phyloP scores from a whole-genome alignment of 2,329 filamentous ascomycete genomes.

The Hypocreales sp. region DNA sequence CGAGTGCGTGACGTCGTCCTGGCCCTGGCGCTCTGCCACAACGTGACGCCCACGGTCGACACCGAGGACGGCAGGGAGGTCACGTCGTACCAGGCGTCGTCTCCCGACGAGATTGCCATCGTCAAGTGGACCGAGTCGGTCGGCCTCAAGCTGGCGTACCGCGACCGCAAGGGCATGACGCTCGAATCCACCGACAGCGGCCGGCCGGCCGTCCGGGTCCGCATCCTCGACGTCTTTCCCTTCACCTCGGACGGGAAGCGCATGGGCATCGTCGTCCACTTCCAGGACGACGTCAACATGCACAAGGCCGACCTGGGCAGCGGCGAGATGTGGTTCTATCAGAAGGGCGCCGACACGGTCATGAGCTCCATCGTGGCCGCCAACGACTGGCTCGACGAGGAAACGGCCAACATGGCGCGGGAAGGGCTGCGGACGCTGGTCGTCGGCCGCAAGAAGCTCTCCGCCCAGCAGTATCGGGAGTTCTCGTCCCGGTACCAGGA shows the following conservation, averaged over 20 bases:
- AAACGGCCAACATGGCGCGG: constrained; percentile 98
- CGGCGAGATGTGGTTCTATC: constrained; percentile 93
- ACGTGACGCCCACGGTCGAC: constrained; percentile 74
- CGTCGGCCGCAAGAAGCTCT: constrained; percentile 80
- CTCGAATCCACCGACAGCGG: constrained; percentile 64
- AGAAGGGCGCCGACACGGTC: constrained; percentile 95
- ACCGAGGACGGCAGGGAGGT: constrained; percentile 62
- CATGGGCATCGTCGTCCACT: constrained; percentile 94
- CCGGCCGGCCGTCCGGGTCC: constrained; percentile 63
- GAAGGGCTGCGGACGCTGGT: constrained; percentile 91
- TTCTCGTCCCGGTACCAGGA: constrained; percentile 64
- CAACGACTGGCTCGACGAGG: constrained; percentile 98
- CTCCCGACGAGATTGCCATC: constrained; percentile 95
- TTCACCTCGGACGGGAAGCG: constrained; percentile 97
- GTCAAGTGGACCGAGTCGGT: constrained; percentile 91
- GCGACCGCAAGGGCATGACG: constrained; percentile 75
- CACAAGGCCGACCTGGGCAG: constrained; percentile 33
- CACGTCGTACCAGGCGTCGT: constrained; percentile 90
- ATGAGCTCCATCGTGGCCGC: constrained; percentile 92
- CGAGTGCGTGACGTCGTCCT: constrained; percentile 87
- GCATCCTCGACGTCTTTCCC: constrained; percentile 86
- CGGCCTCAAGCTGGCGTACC: constrained; percentile 67
- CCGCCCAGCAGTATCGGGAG: constrained; percentile 60
- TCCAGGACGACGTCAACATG: constrained; percentile 41
- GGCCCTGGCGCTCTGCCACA: constrained; percentile 86